phyloP scores from a whole-genome alignment of 306 rosid genomes.

The Rosa multiflora region DNA sequence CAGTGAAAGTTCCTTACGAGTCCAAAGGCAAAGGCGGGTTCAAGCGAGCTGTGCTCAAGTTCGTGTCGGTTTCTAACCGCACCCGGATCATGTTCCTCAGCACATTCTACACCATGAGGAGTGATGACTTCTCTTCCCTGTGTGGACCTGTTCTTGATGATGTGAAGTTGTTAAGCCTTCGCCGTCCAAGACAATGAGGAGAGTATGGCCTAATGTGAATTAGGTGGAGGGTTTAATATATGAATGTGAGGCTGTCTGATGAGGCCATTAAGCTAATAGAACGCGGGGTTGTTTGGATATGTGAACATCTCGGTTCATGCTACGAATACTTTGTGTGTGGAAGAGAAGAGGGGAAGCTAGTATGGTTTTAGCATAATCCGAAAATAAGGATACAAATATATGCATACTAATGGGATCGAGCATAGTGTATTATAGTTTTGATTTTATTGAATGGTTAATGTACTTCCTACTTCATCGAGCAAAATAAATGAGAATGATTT shows the following conservation, averaged over 20 bases:
- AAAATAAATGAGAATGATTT: constrained; percentile 15
- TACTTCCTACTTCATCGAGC: constrained; percentile 1
- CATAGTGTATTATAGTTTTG: constrained; percentile 12
- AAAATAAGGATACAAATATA: constrained; percentile 16
- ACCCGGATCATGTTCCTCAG: constrained; percentile 78
- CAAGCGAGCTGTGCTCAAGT: constrained; percentile 70
- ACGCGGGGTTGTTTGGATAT: not conserved
- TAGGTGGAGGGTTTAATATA: constrained; percentile 10
- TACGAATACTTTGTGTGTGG: not conserved
- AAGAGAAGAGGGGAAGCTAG: not conserved
- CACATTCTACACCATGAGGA: constrained; percentile 86
- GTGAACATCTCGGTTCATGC: constrained; percentile 2
- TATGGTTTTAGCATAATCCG: constrained; percentile 13
- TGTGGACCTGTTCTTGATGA: constrained; percentile 97
- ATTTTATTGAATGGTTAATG: constrained; percentile 11
- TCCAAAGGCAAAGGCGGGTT: constrained; percentile 92
- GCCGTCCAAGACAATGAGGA: constrained; percentile 40
- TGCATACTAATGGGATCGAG: not conserved
- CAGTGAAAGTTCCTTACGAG: constrained; percentile 77
- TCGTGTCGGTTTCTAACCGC: constrained; percentile 53
- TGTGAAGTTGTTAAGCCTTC: constrained; percentile 64
- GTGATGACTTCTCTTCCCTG: constrained; percentile 86
- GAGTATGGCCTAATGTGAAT: constrained; percentile 3
- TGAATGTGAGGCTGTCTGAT: constrained; percentile 10
- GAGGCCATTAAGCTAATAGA: constrained; percentile 15